Percentiles rank a stretch among this genome's conserved stretches.
phyloP scores from a whole-genome alignment of 2,329 filamentous ascomycete species.

The Cladosporium sp. region DNA sequence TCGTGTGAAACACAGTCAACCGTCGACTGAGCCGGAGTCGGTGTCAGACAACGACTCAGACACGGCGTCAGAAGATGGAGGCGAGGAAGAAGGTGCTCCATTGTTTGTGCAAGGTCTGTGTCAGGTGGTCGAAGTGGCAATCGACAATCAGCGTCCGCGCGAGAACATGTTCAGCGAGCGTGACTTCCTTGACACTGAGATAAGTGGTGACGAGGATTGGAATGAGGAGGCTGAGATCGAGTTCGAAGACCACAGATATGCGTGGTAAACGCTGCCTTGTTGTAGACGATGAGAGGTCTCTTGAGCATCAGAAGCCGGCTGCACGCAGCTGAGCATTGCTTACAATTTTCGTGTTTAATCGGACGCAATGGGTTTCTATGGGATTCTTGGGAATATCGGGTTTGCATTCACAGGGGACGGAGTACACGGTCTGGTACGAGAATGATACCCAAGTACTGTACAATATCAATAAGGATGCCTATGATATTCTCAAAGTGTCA shows the following conservation, averaged over 20 bases:
- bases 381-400: background rate
- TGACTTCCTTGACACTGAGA: conserved; percentile 67
- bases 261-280: conserved; percentile 34
- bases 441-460: conserved; percentile 6
- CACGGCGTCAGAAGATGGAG: conserved; percentile 38
- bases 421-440: background rate
- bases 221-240: conserved; percentile 58
- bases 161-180: conserved; percentile 69
- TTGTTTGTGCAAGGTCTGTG: conserved; percentile 66
- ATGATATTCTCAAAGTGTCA: background rate
- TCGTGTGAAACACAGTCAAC: conserved; percentile 29
- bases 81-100: conserved; percentile 25
- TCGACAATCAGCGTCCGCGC: conserved; percentile 73
- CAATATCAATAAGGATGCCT: background rate
- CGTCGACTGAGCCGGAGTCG: conserved; percentile 22
- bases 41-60: conserved; percentile 32
- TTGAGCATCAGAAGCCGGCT: background rate
- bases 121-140: conserved; percentile 66
- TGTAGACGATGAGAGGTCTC: background rate
- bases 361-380: background rate
- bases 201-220: conserved; percentile 59
- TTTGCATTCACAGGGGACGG: background rate
- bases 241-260: conserved; percentile 42
- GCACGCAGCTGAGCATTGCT: background rate
- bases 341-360: background rate